Conservation (phyloP, 2,329 filamentous ascomycete genomes). For the Rugonectria rugulosa region DNA sequence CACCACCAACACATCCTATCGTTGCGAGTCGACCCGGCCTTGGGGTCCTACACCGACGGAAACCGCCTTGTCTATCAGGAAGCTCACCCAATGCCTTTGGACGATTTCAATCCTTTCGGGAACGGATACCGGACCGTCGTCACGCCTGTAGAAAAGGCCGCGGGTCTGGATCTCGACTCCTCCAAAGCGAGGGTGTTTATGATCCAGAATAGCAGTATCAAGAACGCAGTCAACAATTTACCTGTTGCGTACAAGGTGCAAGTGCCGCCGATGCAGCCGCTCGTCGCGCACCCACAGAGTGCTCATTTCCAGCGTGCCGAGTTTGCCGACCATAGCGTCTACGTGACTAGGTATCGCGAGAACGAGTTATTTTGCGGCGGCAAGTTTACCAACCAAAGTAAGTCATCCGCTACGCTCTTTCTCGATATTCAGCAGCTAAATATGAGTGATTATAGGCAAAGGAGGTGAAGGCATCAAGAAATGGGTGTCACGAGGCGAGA, state of each 20-base stretch:
- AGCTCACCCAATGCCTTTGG: constrained; percentile 15
- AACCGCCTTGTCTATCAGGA: constrained; percentile 63
- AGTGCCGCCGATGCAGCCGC: constrained; percentile 11
- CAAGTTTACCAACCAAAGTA: constrained; percentile 54
- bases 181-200: constrained; percentile 11
- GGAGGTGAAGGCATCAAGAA: constrained; percentile 17
- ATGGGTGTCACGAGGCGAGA: constrained; percentile 59
- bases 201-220: constrained; percentile 10
- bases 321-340: constrained; percentile 20
- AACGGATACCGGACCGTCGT: constrained; percentile 11
- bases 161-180: constrained; percentile 13
- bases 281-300: constrained; percentile 7
- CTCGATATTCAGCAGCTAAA: not conserved
- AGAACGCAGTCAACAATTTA: constrained; percentile 13
- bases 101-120: constrained; percentile 15
- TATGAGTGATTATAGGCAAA: not conserved
- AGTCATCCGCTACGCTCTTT: not conserved
- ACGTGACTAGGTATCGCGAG: constrained; percentile 53
- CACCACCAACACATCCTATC: constrained; percentile 82
- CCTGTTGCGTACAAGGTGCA: constrained; percentile 12
- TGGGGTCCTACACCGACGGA: constrained; percentile 14
- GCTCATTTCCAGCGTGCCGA: constrained; percentile 10
- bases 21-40: constrained; percentile 63
- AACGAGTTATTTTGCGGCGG: constrained; percentile 67
- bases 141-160: constrained; percentile 12